Percentiles rank a stretch among this genome's conserved stretches.
phyloP scores from a whole-genome alignment of 106 monocot species.

The Amphibolis antarctica region DNA sequence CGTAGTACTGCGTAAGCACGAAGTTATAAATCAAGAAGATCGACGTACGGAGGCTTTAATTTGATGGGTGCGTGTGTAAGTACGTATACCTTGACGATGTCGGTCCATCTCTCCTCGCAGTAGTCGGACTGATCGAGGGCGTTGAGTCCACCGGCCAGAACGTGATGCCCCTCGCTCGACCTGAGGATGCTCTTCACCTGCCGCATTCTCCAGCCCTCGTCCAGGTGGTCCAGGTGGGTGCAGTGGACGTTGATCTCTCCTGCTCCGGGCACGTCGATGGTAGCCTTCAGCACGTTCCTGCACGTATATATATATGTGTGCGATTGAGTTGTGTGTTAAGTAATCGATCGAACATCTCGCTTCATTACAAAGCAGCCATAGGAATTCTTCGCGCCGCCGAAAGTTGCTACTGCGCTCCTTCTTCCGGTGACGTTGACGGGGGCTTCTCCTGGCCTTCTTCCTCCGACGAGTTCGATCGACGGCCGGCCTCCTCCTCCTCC shows the following conservation, averaged over 20 bases:
- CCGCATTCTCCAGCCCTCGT: constrained; percentile 89
- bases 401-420: no score
- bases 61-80: no score
- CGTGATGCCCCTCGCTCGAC: constrained; percentile 51
- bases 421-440: no score
- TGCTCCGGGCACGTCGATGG: constrained; percentile 11
- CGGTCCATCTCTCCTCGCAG: constrained; percentile 53
- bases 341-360: no score
- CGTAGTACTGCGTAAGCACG: constrained; percentile 19
- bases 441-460: no score
- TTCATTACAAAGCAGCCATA: no score
- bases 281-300: constrained; percentile 63
- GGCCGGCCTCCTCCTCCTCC: no score
- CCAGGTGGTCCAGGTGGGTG: constrained; percentile 85
- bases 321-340: no score
- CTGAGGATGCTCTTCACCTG: constrained; percentile 57
- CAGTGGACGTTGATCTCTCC: constrained; percentile 32
- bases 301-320: no score
- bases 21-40: constrained; percentile 27
- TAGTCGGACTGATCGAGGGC: constrained; percentile 75
- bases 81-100: constrained; percentile 19
- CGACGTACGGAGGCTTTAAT: no score
- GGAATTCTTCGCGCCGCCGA: no score
- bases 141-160: constrained; percentile 70
- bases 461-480: no score